Percentiles rank a stretch among this genome's conserved stretches.
These are phyloP conservation scores for Aspergillus haitiensis DNA, from an alignment of 495 filamentous ascomycete genomes.

Conservation along the genomic window DNA sequence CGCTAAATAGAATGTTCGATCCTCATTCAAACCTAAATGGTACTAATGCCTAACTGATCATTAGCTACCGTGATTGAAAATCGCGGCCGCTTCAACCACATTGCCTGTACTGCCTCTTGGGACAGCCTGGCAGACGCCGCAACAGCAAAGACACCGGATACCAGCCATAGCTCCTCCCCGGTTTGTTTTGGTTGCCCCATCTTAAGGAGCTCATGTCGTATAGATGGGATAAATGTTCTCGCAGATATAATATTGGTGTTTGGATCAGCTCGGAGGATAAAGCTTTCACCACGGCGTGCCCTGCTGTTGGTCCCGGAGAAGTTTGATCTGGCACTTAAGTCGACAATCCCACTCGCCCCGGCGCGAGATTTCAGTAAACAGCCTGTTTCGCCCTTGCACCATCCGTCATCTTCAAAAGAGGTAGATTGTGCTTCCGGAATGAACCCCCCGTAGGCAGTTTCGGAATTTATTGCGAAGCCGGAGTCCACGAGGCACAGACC, in stretches of 20 bases:
- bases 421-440: background rate
- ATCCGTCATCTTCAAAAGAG: background rate
- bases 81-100: conserved; percentile 14
- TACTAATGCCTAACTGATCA: background rate
- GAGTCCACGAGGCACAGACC: conserved; percentile 16
- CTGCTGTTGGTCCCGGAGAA: background rate
- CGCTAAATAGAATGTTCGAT: background rate
- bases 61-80: background rate
- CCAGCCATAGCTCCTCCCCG: background rate
- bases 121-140: background rate
- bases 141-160: conserved; percentile 17
- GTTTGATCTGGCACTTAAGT: background rate
- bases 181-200: background rate
- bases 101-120: background rate
- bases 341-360: conserved; percentile 15
- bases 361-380: conserved; percentile 15
- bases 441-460: conserved; percentile 9
- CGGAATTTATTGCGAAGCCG: conserved; percentile 21
- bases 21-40: background rate
- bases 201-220: background rate
- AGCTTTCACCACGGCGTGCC: background rate
- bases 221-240: conserved; percentile 12
- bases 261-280: conserved; percentile 18
- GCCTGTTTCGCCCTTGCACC: background rate
- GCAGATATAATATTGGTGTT: conserved; percentile 24